A percentile compares a stretch with the other conserved stretches of the same genome.
phyloP scores from a whole-genome alignment of 2,329 filamentous ascomycete genomes.

The Magnaporthiopsis poae region DNA sequence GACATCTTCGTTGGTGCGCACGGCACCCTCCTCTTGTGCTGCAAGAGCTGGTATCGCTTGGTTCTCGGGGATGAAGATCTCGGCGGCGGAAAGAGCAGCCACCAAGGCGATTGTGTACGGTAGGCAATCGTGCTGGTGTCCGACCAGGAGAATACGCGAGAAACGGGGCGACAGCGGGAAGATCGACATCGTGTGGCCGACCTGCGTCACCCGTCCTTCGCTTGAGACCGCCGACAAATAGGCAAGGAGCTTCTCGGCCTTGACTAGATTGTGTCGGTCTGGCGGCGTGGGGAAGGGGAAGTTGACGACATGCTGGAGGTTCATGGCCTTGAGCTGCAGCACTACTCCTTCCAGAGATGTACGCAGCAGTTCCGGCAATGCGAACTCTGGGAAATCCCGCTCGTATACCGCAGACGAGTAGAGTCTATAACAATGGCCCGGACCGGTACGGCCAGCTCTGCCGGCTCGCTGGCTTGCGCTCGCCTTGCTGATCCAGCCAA shows the following conservation, averaged over 20 bases:
- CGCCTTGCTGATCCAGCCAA: constrained; percentile 96
- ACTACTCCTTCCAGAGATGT: constrained; percentile 91
- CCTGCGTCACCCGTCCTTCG: constrained; percentile 64
- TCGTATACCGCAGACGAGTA: constrained; percentile 94
- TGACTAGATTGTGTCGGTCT: constrained; percentile 62
- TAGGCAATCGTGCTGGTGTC: constrained; percentile 70
- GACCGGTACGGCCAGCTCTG: constrained; percentile 87
- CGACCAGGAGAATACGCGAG: constrained; percentile 81
- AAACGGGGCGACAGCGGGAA: constrained; percentile 89
- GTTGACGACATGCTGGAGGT: constrained; percentile 77
- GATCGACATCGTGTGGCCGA: constrained; percentile 72
- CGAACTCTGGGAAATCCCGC: constrained; percentile 75
- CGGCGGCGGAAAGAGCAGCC: constrained; percentile 75
- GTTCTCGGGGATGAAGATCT: constrained; percentile 75
- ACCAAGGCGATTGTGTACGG: constrained; percentile 83
- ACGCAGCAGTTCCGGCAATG: constrained; percentile 76
- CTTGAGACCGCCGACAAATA: constrained; percentile 73
- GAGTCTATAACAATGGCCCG: constrained; percentile 87
- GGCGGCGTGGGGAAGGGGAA: constrained; percentile 95
- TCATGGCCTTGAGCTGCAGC: constrained; percentile 89
- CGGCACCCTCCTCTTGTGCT: constrained; percentile 34
- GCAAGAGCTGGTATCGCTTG: constrained; percentile 56
- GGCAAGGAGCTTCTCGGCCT: constrained; percentile 75
- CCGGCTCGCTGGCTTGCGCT: constrained; percentile 85
- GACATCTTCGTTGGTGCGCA: constrained; percentile 57